Percentiles rank a stretch among this genome's conserved stretches.
Evolutionary conservation across 768 basidiomycete species (phyloP).

Genomic region (Roridomyces roridus): DNA sequence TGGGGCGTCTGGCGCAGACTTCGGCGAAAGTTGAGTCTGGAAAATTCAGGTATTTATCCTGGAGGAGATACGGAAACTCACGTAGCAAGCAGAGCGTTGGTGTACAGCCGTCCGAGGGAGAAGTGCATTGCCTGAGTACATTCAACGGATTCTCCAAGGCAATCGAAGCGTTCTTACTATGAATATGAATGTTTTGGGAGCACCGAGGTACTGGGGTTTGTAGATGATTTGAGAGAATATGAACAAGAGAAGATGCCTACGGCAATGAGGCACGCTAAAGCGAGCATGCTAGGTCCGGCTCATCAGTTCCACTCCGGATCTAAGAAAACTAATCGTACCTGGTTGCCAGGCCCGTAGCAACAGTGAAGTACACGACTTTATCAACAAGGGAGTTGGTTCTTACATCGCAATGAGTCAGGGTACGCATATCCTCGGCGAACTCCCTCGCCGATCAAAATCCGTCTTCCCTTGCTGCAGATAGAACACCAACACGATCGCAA

Average conservation of each 20-base stretch:
- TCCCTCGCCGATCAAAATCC: background rate
- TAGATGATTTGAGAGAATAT: background rate
- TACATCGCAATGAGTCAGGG: background rate
- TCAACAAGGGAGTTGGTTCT: conserved; percentile 24
- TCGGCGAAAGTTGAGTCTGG: conserved; percentile 12
- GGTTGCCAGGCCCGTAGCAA: conserved; percentile 30
- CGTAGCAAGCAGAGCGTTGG: conserved; percentile 32
- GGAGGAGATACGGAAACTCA: conserved; percentile 7
- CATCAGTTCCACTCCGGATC: background rate
- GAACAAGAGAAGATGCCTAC: background rate
- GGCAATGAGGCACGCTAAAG: conserved; percentile 13
- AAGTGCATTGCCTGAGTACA: conserved; percentile 30
- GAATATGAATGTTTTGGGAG: conserved; percentile 28
- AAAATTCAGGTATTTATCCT: background rate
- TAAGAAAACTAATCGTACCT: conserved; percentile 20
- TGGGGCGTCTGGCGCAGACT: background rate
- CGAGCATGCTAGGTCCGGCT: conserved; percentile 6
- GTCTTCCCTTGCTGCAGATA: conserved; percentile 13
- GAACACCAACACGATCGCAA: conserved; percentile 10
- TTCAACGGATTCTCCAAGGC: background rate
- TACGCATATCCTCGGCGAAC: background rate
- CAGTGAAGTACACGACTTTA: conserved; percentile 27
- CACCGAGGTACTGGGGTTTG: conserved; percentile 20
- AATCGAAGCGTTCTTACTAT: conserved; percentile 21
- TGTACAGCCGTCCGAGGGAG: conserved; percentile 32